Evolutionary conservation across 2,329 filamentous ascomycete species (phyloP).

Genomic region (Daldinia sp.): DNA sequence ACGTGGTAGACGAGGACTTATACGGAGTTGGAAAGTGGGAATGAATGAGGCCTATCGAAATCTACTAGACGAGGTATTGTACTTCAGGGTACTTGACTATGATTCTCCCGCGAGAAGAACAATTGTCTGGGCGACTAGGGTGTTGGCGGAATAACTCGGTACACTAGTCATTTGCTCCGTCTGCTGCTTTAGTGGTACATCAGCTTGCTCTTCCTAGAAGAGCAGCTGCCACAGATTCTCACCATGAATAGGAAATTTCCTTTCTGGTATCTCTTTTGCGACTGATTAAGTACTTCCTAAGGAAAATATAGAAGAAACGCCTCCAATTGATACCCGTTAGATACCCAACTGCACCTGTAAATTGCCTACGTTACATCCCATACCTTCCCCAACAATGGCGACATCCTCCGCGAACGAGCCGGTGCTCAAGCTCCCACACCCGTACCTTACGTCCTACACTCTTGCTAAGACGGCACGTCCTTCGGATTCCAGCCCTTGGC

Average conservation of each 20-base stretch:
- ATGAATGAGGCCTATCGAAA: slow-evolving; percentile 5
- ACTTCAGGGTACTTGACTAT: slow-evolving; percentile 14
- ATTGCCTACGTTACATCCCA: neutral
- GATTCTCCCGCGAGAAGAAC: neutral
- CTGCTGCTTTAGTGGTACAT: neutral
- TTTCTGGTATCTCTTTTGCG: slow-evolving; percentile 1
- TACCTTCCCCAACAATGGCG: slow-evolving; percentile 36
- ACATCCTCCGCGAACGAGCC: slow-evolving; percentile 46
- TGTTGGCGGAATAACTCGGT: slow-evolving; percentile 24
- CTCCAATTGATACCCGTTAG: slow-evolving; percentile 1
- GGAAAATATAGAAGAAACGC: neutral
- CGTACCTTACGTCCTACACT: slow-evolving; percentile 57
- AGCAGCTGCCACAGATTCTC: neutral
- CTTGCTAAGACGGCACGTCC: slow-evolving; percentile 48
- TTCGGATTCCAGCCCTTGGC: slow-evolving; percentile 44
- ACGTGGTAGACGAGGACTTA: slow-evolving; percentile 5
- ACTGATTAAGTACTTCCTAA: neutral
- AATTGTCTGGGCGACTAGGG: neutral
- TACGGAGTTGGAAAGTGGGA: slow-evolving; percentile 27
- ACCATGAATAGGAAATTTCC: slow-evolving; percentile 10
- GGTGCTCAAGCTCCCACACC: slow-evolving; percentile 59
- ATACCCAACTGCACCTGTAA: slow-evolving; percentile 5
- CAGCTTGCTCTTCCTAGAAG: neutral
- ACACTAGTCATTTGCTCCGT: neutral
- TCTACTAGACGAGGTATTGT: slow-evolving; percentile 10